Evolutionary conservation across 768 basidiomycete genomes (phyloP).

Genomic region (Podaxis pistillaris): DNA sequence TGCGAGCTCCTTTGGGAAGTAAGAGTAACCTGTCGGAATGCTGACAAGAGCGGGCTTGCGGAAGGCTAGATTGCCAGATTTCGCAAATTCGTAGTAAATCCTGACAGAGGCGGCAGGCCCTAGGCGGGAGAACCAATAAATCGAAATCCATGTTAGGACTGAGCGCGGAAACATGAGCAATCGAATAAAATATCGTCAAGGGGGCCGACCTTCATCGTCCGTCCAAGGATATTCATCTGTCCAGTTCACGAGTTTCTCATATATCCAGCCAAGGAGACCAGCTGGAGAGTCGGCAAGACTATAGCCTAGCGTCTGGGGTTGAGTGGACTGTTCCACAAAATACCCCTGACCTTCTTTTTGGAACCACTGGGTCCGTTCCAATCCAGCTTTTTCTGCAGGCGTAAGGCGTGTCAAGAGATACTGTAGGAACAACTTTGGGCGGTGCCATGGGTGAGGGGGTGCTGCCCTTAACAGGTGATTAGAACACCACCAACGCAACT

Average conservation of each 20-base stretch:
- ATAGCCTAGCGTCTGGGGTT: conserved; percentile 56
- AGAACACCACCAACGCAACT: neutral
- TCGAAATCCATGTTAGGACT: conserved; percentile 61
- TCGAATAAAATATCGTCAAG: neutral
- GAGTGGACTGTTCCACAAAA: conserved; percentile 37
- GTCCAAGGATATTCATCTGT: conserved; percentile 52
- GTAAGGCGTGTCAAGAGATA: conserved; percentile 28
- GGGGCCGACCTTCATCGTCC: conserved; percentile 47
- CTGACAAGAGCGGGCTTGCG: conserved; percentile 11
- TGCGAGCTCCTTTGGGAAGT: conserved; percentile 49
- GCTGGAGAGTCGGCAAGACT: conserved; percentile 55
- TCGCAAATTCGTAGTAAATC: conserved; percentile 53
- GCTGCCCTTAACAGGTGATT: conserved; percentile 10
- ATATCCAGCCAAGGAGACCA: conserved; percentile 53
- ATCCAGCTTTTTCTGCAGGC: conserved; percentile 31
- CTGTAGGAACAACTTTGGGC: conserved; percentile 25
- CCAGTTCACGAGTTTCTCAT: conserved; percentile 46
- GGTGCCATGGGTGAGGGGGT: conserved; percentile 22
- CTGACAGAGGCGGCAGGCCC: conserved; percentile 57
- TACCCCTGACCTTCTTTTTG: conserved; percentile 34
- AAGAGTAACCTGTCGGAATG: conserved; percentile 49
- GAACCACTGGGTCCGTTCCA: conserved; percentile 30
- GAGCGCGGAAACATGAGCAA: neutral
- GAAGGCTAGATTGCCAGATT: conserved; percentile 17
- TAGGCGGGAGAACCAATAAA: conserved; percentile 56